Percentiles rank a stretch among this genome's conserved stretches.
Conservation (phyloP, 2,329 filamentous ascomycete genomes). For the Exophiala bonariae region DNA sequence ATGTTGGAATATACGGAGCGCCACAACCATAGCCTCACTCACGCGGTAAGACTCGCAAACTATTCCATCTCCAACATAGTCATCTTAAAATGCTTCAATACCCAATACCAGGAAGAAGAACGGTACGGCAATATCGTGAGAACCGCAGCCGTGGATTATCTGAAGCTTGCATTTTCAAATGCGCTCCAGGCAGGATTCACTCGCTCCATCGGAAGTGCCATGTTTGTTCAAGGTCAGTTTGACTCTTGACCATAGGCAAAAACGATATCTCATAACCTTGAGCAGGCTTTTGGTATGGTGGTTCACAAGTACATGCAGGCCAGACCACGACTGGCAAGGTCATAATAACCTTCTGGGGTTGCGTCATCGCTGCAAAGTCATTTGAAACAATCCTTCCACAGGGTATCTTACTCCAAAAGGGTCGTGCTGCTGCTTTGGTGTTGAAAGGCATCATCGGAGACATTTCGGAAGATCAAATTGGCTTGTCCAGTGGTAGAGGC, state of each 20-base stretch:
- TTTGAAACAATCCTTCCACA: constrained; percentile 74
- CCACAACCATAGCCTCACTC: constrained; percentile 67
- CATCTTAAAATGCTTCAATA: constrained; percentile 83
- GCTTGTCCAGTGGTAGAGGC: constrained; percentile 30
- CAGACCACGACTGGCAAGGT: constrained; percentile 64
- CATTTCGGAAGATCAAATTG: no score
- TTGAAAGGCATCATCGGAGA: constrained; percentile 29
- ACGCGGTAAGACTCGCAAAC: constrained; percentile 70
- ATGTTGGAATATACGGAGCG: constrained; percentile 66
- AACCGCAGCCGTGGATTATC: constrained; percentile 62
- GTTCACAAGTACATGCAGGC: constrained; percentile 64
- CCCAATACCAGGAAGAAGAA: constrained; percentile 66
- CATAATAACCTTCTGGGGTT: constrained; percentile 82
- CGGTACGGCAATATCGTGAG: constrained; percentile 63
- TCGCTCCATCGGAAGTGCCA: constrained; percentile 70
- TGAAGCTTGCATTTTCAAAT: constrained; percentile 67
- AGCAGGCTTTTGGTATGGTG: constrained; percentile 81
- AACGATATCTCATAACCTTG: not conserved
- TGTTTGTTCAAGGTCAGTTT: constrained; percentile 67
- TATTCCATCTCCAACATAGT: constrained; percentile 75
- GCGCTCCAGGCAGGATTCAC: constrained; percentile 72
- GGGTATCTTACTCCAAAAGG: constrained; percentile 75
- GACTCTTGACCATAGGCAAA: not conserved
- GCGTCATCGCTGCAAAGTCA: constrained; percentile 72
- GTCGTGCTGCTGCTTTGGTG: constrained; percentile 66